phyloP scores from a whole-genome alignment of 2,329 filamentous ascomycete genomes.

The Colletotrichum zoysiae region DNA sequence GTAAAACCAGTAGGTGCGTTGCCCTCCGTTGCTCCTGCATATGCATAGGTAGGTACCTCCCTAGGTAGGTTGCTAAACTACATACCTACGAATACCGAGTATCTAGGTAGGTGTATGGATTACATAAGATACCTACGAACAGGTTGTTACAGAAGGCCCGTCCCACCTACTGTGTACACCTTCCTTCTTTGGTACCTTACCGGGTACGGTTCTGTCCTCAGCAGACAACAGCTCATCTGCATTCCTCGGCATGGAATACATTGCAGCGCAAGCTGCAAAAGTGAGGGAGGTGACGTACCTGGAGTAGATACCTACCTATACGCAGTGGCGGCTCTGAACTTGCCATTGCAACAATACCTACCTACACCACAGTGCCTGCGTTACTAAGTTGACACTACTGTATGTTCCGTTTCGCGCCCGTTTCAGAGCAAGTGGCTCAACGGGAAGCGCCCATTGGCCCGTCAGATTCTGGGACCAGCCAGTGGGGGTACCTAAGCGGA shows the following conservation, averaged over 20 bases:
- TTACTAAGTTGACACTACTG: neutral
- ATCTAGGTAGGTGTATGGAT: neutral
- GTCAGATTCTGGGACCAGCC: slow-evolving; percentile 33
- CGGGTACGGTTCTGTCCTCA: neutral
- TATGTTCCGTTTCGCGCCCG: slow-evolving; percentile 35
- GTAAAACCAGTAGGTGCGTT: neutral
- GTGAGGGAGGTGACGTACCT: too few species aligned
- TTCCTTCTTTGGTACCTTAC: neutral
- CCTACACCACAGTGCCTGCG: neutral
- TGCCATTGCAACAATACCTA: too few species aligned
- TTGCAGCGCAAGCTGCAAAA: too few species aligned
- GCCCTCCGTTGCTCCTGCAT: neutral
- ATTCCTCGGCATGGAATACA: neutral
- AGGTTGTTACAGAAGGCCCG: too few species aligned
- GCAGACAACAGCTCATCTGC: neutral
- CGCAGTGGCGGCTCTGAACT: too few species aligned
- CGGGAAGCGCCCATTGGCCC: slow-evolving; percentile 26
- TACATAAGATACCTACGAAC: too few species aligned
- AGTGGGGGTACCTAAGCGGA: too few species aligned
- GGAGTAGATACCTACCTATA: too few species aligned
- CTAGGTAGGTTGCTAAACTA: neutral
- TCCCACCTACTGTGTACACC: too few species aligned
- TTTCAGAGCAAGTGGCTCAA: slow-evolving; percentile 37
- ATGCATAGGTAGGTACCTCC: neutral
- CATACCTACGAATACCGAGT: too few species aligned